A percentile compares a stretch with the other conserved stretches of the same genome.
Conservation (phyloP, 441 rosid species). For the Populus trichocarpa region DNA sequence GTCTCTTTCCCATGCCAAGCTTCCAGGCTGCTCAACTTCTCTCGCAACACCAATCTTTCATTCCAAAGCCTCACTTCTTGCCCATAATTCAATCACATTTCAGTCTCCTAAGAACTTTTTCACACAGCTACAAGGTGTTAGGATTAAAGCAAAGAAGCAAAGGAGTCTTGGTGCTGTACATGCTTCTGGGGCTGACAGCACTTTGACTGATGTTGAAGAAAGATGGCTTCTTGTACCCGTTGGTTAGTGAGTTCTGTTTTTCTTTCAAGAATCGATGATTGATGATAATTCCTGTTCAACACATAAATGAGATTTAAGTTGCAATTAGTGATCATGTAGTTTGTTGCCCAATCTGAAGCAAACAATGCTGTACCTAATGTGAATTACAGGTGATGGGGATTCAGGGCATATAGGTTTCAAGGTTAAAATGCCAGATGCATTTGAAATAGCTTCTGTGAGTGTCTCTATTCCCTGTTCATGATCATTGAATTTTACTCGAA, state of each 20-base stretch:
- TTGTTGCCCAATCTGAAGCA: background rate
- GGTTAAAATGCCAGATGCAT: constrained; percentile 65
- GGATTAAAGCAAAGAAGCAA: constrained; percentile 28
- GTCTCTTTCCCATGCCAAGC: constrained; percentile 31
- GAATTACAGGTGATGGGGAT: constrained; percentile 79
- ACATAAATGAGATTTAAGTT: background rate
- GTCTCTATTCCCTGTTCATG: background rate
- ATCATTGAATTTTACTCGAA: background rate
- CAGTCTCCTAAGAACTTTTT: constrained; percentile 22
- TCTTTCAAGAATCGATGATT: background rate
- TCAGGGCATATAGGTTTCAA: constrained; percentile 71
- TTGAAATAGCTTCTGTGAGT: constrained; percentile 74
- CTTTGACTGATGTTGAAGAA: constrained; percentile 33
- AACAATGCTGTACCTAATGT: background rate
- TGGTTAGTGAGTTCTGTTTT: constrained; percentile 35
- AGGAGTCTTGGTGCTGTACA: constrained; percentile 22
- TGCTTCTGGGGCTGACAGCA: constrained; percentile 44
- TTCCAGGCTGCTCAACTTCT: constrained; percentile 25
- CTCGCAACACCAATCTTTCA: constrained; percentile 28
- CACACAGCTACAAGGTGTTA: constrained; percentile 16
- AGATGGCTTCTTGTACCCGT: constrained; percentile 84
- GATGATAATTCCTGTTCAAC: background rate
- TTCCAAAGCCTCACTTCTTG: constrained; percentile 26
- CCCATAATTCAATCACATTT: constrained; percentile 27
- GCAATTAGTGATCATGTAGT: background rate